Conservation (phyloP, 1,284 basidiomycete genomes). For the Heterobasidion irregulare region DNA sequence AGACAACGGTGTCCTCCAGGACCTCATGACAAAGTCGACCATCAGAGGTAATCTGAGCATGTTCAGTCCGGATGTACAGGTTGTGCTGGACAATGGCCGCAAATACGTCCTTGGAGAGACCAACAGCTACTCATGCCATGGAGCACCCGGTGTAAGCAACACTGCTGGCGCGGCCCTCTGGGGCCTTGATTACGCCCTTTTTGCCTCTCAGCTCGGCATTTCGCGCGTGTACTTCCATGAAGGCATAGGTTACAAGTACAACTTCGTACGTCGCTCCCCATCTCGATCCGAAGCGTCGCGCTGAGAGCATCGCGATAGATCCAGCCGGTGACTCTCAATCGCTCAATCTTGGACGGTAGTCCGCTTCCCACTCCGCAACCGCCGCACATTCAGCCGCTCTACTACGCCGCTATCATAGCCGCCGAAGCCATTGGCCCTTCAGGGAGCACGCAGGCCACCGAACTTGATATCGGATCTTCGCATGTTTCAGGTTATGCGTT, state of each 20-base stretch:
- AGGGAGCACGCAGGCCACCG: slow-evolving; percentile 34
- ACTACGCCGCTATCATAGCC: slow-evolving; percentile 50
- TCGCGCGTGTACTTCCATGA: slow-evolving; percentile 30
- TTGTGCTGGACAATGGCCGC: slow-evolving; percentile 36
- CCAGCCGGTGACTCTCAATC: slow-evolving; percentile 44
- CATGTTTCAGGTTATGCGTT: slow-evolving; percentile 56
- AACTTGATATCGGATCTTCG: slow-evolving; percentile 41
- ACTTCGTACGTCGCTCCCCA: slow-evolving; percentile 23
- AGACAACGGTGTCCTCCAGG: slow-evolving; percentile 37
- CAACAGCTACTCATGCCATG: slow-evolving; percentile 33
- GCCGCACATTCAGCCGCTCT: slow-evolving; percentile 51
- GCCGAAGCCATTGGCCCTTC: slow-evolving; percentile 32
- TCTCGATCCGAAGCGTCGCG: not conserved
- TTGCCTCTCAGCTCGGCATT: slow-evolving; percentile 28
- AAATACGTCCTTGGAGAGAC: slow-evolving; percentile 49
- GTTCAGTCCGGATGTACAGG: slow-evolving; percentile 41
- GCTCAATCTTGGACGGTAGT: slow-evolving; percentile 43
- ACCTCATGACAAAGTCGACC: slow-evolving; percentile 52
- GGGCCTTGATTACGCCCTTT: slow-evolving; percentile 59
- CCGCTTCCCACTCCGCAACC: slow-evolving; percentile 35
- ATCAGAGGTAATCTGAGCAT: slow-evolving; percentile 49
- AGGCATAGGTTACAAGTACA: slow-evolving; percentile 36
- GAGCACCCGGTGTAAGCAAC: slow-evolving; percentile 61
- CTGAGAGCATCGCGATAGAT: slow-evolving; percentile 26
- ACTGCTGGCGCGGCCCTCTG: slow-evolving; percentile 64